Base-by-base conservation (phyloP, 2,329 filamentous ascomycete genomes). In the Beauveria sp. region DNA sequence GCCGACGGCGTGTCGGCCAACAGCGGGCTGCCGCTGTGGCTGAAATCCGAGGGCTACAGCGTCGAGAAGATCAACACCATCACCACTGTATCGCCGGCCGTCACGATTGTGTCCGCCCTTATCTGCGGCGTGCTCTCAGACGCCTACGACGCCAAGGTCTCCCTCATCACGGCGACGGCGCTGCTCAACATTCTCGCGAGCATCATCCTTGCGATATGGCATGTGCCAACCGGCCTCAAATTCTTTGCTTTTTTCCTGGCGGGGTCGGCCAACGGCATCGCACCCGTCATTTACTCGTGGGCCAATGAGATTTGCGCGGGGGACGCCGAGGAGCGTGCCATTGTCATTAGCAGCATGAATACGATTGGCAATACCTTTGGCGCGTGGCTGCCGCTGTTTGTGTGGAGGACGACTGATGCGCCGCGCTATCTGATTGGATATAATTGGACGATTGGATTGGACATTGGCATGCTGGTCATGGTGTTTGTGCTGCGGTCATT, bases 121-220 rank as follows among this genome's bases (percentile, higher is more conserved):
- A 67, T 75, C 3, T 84, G 81, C 63, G 83, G 80, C 2, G 83
- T 81, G 78, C 73, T 76, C 3, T 83, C 80, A 3, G 83, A 84
- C 66, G 75, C 76, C 1, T 77, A 81, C 59, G 80, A 78, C 3
- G 79, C 74, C 4, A 71, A 75, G 26, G 64, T 72, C 28, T 64
- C 67, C 16, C 62, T 75, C 16, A 68, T 68, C 20, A 69, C 70
- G 2, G 41, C 55, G 20, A 64, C 64, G 20, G 65, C 63, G 12
- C 18, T 61, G 46, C 37, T 66, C 24, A 67, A 66, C 30, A 66
- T 66, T 1, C 47, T 65, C n/a, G 63, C 59, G 6, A 70, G 67
- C 34, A 64, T 70, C 30, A 69, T 73, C 37, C 64, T 76, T 9
- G 69, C 67, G 18, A 63, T 72, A 6, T 75, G 71, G 65, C 70